Percentiles rank a stretch among this genome's conserved stretches.
Evolutionary conservation across 1,284 basidiomycete genomes (phyloP).

Genomic region (Ceratobasidium sp.): DNA sequence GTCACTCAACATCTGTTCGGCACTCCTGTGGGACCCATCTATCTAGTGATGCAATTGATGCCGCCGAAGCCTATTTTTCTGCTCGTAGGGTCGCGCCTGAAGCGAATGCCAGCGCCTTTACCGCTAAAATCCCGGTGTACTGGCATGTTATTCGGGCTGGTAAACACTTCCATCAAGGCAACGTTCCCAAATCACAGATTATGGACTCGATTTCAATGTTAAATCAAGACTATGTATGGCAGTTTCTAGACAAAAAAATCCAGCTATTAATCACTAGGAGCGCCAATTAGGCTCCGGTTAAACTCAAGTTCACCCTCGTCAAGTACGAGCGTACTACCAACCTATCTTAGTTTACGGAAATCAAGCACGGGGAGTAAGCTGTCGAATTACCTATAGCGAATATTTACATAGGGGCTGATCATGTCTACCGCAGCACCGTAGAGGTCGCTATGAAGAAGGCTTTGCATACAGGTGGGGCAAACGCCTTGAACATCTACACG

Average conservation of each 20-base stretch:
- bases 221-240: constrained; percentile 51
- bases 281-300: too few relatives aligned
- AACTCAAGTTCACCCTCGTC: too few relatives aligned
- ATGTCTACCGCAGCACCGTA: constrained; percentile 58
- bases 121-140: constrained; percentile 43
- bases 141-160: constrained; percentile 46
- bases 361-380: too few relatives aligned
- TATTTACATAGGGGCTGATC: constrained; percentile 11
- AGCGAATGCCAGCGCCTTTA: not conserved
- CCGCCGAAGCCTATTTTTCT: not conserved
- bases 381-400: not conserved
- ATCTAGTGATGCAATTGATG: not conserved
- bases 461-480: constrained; percentile 30
- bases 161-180: constrained; percentile 25
- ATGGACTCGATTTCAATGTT: constrained; percentile 51
- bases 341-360: not conserved
- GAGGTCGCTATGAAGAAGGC: constrained; percentile 67
- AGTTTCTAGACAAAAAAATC: too few relatives aligned
- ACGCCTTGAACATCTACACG: constrained; percentile 45
- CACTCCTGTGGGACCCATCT: constrained; percentile 34
- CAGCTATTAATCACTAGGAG: too few relatives aligned
- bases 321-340: too few relatives aligned
- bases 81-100: not conserved
- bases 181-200: constrained; percentile 31
- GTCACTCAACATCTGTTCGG: constrained; percentile 6